These are phyloP conservation scores for Amylocarpus encephaloides DNA, from an alignment of 2,329 filamentous ascomycete genomes.

Conservation along the genomic window DNA sequence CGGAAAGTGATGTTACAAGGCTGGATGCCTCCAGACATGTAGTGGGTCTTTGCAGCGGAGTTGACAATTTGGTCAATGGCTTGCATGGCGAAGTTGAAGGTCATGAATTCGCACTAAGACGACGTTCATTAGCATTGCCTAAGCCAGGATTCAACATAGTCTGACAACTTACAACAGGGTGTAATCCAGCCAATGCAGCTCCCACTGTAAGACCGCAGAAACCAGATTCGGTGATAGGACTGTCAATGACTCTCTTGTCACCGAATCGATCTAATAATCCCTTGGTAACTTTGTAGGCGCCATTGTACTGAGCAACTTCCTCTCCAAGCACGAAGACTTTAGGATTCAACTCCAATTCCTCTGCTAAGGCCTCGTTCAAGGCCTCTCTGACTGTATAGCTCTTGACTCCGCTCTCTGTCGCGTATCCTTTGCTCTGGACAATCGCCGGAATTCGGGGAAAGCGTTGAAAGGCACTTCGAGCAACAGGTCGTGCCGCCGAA, in stretches of 20 bases:
- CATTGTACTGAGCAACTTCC: conserved; percentile 99
- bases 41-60: conserved; percentile 97
- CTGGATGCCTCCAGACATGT: conserved; percentile 99
- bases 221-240: conserved; percentile 94
- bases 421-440: conserved; percentile 31
- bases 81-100: conserved; percentile 99
- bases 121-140: conserved; percentile 14
- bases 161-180: conserved; percentile 71
- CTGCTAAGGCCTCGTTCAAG: conserved; percentile 93
- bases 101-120: conserved; percentile 95
- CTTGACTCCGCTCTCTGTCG: conserved; percentile 54
- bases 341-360: conserved; percentile 89
- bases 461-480: conserved; percentile 47
- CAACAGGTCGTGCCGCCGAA: conserved; percentile 39
- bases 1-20: conserved; percentile 99
- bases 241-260: conserved; percentile 95
- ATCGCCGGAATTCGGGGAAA: conserved; percentile 29
- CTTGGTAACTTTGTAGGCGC: conserved; percentile 99
- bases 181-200: conserved; percentile 87
- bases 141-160: conserved; percentile 7
- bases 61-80: conserved; percentile 99
- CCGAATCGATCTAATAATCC: conserved; percentile 95
- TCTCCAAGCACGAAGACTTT: conserved; percentile 97
- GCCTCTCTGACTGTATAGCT: conserved; percentile 97
- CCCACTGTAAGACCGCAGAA: conserved; percentile 92